phyloP scores from a whole-genome alignment of 2,329 filamentous ascomycete species.

The Cordyceps cateniannulata region DNA sequence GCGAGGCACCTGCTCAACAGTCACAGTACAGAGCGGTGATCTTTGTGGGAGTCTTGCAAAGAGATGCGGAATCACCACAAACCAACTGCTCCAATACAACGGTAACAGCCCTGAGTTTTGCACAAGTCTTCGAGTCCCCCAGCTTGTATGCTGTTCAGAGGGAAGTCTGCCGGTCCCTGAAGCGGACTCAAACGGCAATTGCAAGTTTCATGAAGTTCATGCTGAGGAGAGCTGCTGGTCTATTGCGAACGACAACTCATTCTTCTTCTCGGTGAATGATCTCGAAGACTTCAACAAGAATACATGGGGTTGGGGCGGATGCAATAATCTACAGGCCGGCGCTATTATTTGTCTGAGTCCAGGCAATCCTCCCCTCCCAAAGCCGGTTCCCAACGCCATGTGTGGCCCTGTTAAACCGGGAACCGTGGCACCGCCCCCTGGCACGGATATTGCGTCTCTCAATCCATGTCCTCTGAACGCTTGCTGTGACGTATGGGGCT shows the following conservation, averaged over 20 bases:
- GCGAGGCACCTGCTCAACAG: neutral
- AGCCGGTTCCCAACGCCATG: slow-evolving; percentile 21
- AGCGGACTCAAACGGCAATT: slow-evolving; percentile 23
- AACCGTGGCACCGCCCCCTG: slow-evolving; percentile 19
- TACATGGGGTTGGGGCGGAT: slow-evolving; percentile 28
- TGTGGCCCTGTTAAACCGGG: slow-evolving; percentile 30
- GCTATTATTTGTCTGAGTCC: slow-evolving; percentile 29
- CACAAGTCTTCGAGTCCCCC: slow-evolving; percentile 19
- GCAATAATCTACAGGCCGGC: slow-evolving; percentile 19
- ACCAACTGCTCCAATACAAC: neutral
- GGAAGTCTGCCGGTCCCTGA: slow-evolving; percentile 29
- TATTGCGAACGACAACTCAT: slow-evolving; percentile 26
- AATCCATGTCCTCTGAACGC: slow-evolving; percentile 26
- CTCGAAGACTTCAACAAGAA: slow-evolving; percentile 32
- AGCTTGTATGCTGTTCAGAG: slow-evolving; percentile 31
- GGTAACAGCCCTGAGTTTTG: neutral
- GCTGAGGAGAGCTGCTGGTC: slow-evolving; percentile 29
- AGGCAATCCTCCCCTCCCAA: slow-evolving; percentile 28
- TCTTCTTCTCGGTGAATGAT: slow-evolving; percentile 24
- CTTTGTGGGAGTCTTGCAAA: neutral
- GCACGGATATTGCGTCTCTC: slow-evolving; percentile 17
- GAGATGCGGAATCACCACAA: neutral
- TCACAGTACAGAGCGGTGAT: neutral
- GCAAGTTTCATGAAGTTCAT: slow-evolving; percentile 23
- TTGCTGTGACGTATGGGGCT: slow-evolving; percentile 31